Percentiles rank a stretch among this genome's conserved stretches.
Conservation (phyloP, 2,329 filamentous ascomycete species). For the Penicillium hesseltinei region DNA sequence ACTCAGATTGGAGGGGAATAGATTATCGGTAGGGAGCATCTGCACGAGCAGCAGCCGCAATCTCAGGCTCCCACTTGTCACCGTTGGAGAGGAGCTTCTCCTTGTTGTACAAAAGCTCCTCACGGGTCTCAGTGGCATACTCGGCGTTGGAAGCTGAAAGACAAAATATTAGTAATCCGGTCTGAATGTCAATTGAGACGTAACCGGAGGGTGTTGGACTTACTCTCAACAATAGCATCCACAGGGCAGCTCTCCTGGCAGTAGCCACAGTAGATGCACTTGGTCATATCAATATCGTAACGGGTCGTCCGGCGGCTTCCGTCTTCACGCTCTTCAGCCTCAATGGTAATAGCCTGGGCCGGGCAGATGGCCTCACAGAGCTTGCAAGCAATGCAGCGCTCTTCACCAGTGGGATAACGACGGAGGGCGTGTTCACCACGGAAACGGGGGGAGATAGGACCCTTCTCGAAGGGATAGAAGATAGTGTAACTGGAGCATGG, state of each 20-base stretch:
- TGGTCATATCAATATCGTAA: conserved; percentile 99
- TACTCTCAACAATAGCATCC: conserved; percentile 81
- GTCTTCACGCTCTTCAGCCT: conserved; percentile 96
- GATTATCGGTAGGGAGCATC: conserved; percentile 85
- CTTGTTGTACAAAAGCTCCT: conserved; percentile 98
- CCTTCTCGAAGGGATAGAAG: conserved; percentile 98
- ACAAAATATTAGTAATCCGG: background rate
- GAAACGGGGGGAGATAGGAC: conserved; percentile 95
- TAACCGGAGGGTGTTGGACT: conserved; percentile 30
- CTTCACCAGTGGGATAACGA: conserved; percentile 94
- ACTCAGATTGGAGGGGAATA: conserved; percentile 3
- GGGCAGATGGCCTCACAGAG: conserved; percentile 98
- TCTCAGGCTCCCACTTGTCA: conserved; percentile 96
- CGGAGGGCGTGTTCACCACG: conserved; percentile 95
- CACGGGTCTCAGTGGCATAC: conserved; percentile 75
- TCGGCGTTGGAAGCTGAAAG: conserved; percentile 64
- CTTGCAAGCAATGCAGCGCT: conserved; percentile 99
- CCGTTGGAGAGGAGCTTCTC: conserved; percentile 86
- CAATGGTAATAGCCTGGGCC: conserved; percentile 96
- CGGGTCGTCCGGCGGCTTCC: conserved; percentile 91
- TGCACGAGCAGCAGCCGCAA: conserved; percentile 86
- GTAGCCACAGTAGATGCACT: conserved; percentile 99
- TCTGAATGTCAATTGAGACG: background rate
- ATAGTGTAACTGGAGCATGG: conserved; percentile 78
- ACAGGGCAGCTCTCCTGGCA: conserved; percentile 99